These are phyloP conservation scores for Sphaerulina musiva DNA, from an alignment of 2,329 filamentous ascomycete genomes.

Conservation along the genomic window DNA sequence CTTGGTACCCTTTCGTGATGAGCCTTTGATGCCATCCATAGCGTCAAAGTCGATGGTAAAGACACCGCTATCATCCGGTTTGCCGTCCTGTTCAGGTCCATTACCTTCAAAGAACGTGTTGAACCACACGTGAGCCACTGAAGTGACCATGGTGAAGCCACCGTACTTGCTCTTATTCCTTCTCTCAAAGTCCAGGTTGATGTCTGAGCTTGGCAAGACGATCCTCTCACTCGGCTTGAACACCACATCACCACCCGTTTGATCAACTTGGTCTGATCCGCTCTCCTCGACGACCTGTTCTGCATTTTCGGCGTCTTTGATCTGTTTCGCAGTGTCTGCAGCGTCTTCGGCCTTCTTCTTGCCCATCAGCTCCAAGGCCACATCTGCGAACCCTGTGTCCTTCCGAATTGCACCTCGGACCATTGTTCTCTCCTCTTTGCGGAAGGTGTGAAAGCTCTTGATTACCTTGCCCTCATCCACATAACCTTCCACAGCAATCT, in stretches of 20 bases:
- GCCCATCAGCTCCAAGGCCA: slow-evolving; percentile 41
- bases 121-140: slow-evolving; percentile 94
- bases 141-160: slow-evolving; percentile 81
- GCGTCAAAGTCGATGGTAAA: slow-evolving; percentile 67
- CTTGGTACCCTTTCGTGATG: slow-evolving; percentile 69
- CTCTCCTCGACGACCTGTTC: slow-evolving; percentile 14
- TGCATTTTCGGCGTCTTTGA: slow-evolving; percentile 20
- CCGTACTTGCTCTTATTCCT: slow-evolving; percentile 70
- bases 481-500: slow-evolving; percentile 77
- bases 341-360: slow-evolving; percentile 25
- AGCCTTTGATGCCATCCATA: slow-evolving; percentile 94
- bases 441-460: slow-evolving; percentile 74
- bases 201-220: slow-evolving; percentile 69
- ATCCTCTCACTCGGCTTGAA: slow-evolving; percentile 66
- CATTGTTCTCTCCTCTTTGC: slow-evolving; percentile 61
- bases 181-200: slow-evolving; percentile 85
- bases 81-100: slow-evolving; percentile 61
- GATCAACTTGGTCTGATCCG: slow-evolving; percentile 34
- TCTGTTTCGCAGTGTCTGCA: slow-evolving; percentile 16
- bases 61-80: slow-evolving; percentile 61
- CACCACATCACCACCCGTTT: slow-evolving; percentile 63
- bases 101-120: slow-evolving; percentile 87
- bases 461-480: slow-evolving; percentile 85
- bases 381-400: slow-evolving; percentile 38
- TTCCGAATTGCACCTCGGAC: slow-evolving; percentile 51